These are phyloP conservation scores for Haematococcus lacustris DNA, from an alignment of 139 green algal genomes.

Conservation along the genomic window DNA sequence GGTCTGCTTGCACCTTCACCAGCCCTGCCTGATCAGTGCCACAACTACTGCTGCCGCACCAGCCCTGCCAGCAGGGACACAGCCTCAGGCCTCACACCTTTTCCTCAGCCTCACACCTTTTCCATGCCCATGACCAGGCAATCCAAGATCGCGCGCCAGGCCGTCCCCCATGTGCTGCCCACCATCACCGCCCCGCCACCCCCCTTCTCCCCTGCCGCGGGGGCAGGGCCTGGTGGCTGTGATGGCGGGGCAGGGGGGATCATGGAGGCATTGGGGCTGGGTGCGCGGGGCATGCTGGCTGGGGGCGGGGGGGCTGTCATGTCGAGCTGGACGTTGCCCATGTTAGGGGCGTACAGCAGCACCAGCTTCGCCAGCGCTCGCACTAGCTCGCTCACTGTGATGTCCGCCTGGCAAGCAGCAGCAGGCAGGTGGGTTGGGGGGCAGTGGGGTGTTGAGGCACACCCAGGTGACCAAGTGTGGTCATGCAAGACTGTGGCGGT, in stretches of 20 bases:
- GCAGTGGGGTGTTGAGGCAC: too few species aligned
- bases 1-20: background rate
- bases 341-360: slow-evolving; percentile 32
- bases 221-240: background rate
- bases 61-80: background rate
- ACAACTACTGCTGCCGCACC: too few species aligned
- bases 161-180: slow-evolving; percentile 9
- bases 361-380: slow-evolving; percentile 45
- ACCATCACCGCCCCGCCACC: background rate
- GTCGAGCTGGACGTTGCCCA: too few species aligned
- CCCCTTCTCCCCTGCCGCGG: background rate
- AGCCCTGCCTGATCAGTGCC: background rate
- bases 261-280: too few species aligned
- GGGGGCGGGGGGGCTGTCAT: background rate
- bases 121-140: slow-evolving; percentile 8
- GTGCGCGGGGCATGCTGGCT: slow-evolving; percentile 1
- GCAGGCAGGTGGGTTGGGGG: too few species aligned
- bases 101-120: background rate
- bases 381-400: slow-evolving; percentile 43
- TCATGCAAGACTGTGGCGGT: too few species aligned
- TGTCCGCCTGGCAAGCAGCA: slow-evolving; percentile 24
- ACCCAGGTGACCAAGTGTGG: too few species aligned
- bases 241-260: too few species aligned
- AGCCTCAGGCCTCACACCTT: background rate
- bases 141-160: slow-evolving; percentile 10